Conservation (phyloP, 352 stramenopile genomes). For the Phytophthora parvispora region DNA sequence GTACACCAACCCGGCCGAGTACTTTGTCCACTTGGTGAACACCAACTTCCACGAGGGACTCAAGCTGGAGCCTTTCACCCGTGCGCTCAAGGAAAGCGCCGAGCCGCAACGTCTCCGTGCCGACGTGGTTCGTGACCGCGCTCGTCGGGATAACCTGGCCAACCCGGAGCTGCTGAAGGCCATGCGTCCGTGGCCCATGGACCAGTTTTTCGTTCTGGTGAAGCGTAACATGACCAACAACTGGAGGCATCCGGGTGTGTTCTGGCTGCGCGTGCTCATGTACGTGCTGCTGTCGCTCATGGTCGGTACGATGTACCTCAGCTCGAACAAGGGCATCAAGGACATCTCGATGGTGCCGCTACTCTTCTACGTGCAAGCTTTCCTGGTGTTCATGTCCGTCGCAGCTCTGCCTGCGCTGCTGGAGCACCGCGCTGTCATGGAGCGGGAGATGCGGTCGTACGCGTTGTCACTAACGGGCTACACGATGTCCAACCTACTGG, state of each 20-base stretch:
- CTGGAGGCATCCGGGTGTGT: constrained; percentile 77
- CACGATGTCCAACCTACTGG: constrained; percentile 80
- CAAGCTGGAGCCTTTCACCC: constrained; percentile 53
- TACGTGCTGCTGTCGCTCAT: constrained; percentile 82
- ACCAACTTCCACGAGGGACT: constrained; percentile 64
- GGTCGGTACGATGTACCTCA: constrained; percentile 85
- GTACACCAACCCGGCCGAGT: constrained; percentile 84
- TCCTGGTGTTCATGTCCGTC: constrained; percentile 95
- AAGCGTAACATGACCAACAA: constrained; percentile 79
- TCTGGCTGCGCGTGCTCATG: constrained; percentile 88
- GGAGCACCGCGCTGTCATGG: constrained; percentile 87
- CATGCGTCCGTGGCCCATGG: constrained; percentile 54
- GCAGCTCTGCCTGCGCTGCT: constrained; percentile 89
- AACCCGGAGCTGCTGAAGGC: constrained; percentile 59
- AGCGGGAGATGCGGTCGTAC: constrained; percentile 73
- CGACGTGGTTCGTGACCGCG: constrained; percentile 51
- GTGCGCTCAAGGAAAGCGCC: constrained; percentile 45
- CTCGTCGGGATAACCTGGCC: constrained; percentile 35
- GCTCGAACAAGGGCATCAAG: constrained; percentile 48
- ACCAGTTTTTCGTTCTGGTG: constrained; percentile 71
- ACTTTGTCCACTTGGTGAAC: constrained; percentile 79
- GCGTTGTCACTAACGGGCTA: constrained; percentile 80
- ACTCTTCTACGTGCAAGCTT: constrained; percentile 93
- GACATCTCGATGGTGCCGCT: constrained; percentile 60
- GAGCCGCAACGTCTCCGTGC: constrained; percentile 47